Evolutionary conservation across 2,329 filamentous ascomycete genomes (phyloP).

Genomic region (Fusarium sp.): DNA sequence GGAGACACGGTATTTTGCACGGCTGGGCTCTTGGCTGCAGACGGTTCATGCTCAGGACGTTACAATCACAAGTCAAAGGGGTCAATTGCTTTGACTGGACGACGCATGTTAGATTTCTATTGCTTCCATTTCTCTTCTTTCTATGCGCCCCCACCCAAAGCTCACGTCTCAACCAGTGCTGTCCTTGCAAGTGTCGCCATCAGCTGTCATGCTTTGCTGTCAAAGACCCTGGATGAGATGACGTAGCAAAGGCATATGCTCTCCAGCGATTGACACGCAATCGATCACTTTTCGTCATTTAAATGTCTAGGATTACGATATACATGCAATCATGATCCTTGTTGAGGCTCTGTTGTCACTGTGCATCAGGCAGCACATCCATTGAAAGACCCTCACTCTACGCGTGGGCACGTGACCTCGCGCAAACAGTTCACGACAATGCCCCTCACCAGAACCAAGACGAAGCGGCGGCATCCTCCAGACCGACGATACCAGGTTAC

Average conservation of each 20-base stretch:
- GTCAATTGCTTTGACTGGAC: neutral
- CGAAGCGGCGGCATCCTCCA: neutral
- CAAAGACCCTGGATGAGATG: constrained; percentile 1
- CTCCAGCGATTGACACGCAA: neutral
- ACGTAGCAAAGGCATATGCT: neutral
- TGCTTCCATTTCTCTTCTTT: neutral
- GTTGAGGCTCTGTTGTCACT: constrained; percentile 1
- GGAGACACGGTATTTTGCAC: constrained; percentile 29
- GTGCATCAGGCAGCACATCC: neutral
- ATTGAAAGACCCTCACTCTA: constrained; percentile 3
- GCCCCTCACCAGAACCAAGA: constrained; percentile 16
- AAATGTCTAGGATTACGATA: neutral
- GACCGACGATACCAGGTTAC: constrained; percentile 12
- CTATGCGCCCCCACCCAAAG: neutral
- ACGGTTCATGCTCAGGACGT: neutral
- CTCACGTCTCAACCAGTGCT: neutral
- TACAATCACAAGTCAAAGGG: neutral
- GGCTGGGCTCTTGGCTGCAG: constrained; percentile 3
- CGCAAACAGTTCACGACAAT: constrained; percentile 3
- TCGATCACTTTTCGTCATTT: neutral
- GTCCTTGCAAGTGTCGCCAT: neutral
- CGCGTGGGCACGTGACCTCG: constrained; percentile 36
- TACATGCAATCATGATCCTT: neutral
- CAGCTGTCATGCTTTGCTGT: neutral
- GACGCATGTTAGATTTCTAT: no score